Evolutionary conservation across 2,329 filamentous ascomycete species (phyloP).

Genomic region (Gyromitra esculenta): DNA sequence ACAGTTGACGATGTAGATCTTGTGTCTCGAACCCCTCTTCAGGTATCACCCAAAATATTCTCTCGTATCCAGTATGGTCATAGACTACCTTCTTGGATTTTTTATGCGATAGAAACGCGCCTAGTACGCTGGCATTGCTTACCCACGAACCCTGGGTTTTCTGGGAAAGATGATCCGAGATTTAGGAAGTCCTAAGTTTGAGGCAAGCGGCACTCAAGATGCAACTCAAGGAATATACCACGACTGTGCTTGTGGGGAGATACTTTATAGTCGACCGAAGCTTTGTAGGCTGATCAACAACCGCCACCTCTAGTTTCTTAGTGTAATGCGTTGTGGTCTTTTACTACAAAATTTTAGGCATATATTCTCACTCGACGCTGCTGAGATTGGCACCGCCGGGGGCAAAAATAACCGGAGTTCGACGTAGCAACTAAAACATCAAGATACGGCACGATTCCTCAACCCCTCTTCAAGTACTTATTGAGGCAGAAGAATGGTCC

Average conservation of each 20-base stretch:
- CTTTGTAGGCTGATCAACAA: not conserved
- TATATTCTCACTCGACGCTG: no score
- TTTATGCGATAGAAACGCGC: not conserved
- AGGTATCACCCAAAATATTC: no score
- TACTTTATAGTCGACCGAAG: not conserved
- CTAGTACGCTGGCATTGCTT: not conserved
- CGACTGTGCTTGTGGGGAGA: not conserved
- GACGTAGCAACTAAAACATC: no score
- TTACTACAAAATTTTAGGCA: no score
- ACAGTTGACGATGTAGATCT: constrained; percentile 5
- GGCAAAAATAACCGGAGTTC: no score
- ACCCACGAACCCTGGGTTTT: not conserved
- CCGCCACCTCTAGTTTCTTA: not conserved
- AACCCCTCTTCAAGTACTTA: no score
- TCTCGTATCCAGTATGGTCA: no score
- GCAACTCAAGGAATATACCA: not conserved
- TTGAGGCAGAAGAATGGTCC: no score
- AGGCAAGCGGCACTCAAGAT: not conserved
- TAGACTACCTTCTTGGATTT: no score
- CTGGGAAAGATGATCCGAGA: not conserved
- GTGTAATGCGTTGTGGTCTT: no score
- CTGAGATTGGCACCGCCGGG: no score
- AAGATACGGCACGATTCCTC: no score
- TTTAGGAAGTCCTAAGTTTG: not conserved
- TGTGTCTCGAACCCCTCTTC: not conserved